Evolutionary conservation across 305 asterid genomes (phyloP), one percentile per base, ranked within the genome.

Genomic region (Solanum hybrid): DNA sequence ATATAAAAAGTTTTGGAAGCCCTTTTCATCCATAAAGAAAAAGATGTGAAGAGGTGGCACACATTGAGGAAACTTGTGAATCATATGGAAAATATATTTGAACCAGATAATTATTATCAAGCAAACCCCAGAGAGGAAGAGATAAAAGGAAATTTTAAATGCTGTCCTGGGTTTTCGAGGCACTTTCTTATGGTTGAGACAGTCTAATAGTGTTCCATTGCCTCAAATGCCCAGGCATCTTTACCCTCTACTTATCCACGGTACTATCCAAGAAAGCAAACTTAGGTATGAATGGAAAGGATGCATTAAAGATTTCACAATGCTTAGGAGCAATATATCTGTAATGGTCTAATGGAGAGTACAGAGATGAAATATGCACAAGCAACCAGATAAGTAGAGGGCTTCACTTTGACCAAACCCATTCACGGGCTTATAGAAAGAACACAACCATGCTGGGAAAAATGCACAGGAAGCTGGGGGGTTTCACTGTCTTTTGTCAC

Each of bases 361-460:
- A 22, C 86, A 79, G 51, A 36, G 86, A 79, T n/a, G 33, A 37
- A 37, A 81, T 39, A 39, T 81, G 73, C 87, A 83, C 38, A 45
- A 45, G 39, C 75, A 84, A 51, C 24, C 29, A 84, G 29, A 45
- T 29, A 51, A 84, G 15, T 84, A 51, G 88, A 45, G 32, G 75
- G 33, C 75, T 45, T 84, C 88, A 84, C 75, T 84, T 79, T 84
- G 75, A 84, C 75, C 88, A 45, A 51, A 84, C 57, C 75, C 75
- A 84, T 84, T 80, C 88, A 84, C 39, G 31, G 75, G 88, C 75
- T 45, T 29, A 83, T 45, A 83, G 24, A 51, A 45, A 45, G 29
- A 57, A 29, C 39, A 45, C 26, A 51, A 45, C 29, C 39, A 45
- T 45, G 88, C 75, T 29, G 39, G 36, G 73, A 5, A 51, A 15